A percentile compares a stretch with the other conserved stretches of the same genome.
phyloP scores from a whole-genome alignment of 805 yeast species.

The Torulaspora microellipsoides region DNA sequence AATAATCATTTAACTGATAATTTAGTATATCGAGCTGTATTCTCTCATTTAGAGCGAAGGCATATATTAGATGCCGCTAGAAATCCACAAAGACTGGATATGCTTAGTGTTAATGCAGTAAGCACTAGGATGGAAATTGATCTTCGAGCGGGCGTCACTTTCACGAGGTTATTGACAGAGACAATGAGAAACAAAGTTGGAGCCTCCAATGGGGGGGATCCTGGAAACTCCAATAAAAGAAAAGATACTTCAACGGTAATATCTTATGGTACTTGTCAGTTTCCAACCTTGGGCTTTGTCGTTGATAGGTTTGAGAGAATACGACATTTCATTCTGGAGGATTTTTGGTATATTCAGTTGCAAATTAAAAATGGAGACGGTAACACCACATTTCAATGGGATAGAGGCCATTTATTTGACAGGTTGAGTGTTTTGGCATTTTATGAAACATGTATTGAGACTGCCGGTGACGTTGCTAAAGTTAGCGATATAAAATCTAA shows the following conservation, averaged over 20 bases:
- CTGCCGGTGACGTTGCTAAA: conserved; percentile 42
- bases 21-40: conserved; percentile 67
- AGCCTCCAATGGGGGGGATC: conserved; percentile 7
- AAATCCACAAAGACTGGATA: conserved; percentile 59
- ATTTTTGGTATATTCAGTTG: conserved; percentile 71
- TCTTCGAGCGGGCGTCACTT: conserved; percentile 80
- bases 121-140: conserved; percentile 82
- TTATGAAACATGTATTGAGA: conserved; percentile 61
- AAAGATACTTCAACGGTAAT: conserved; percentile 28
- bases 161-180: conserved; percentile 70
- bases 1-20: conserved; percentile 40
- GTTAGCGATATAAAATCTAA: conserved; percentile 49
- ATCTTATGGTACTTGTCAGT: conserved; percentile 93
- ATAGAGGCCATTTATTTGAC: conserved; percentile 67
- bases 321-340: conserved; percentile 65
- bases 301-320: conserved; percentile 85
- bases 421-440: conserved; percentile 56
- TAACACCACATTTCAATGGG: conserved; percentile 57
- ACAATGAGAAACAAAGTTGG: conserved; percentile 36
- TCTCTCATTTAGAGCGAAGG: conserved; percentile 75
- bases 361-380: conserved; percentile 40
- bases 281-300: conserved; percentile 94
- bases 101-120: conserved; percentile 76
- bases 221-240: conserved; percentile 6
- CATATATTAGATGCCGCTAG: conserved; percentile 76